Evolutionary conservation across 2,329 filamentous ascomycete species (phyloP).

Genomic region (Cercospora berteroae): DNA sequence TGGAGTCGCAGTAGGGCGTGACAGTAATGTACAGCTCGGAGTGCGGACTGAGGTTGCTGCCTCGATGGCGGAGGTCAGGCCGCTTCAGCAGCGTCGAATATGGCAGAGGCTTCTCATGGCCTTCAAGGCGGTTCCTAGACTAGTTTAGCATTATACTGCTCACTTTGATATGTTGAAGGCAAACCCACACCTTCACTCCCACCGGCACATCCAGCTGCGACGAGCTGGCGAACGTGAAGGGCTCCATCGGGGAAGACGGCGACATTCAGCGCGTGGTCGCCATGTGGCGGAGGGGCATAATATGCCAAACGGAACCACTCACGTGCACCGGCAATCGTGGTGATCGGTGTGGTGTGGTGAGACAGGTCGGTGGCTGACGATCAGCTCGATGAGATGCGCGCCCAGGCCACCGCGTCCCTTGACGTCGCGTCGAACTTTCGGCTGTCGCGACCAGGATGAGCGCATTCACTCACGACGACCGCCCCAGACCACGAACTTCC

Average conservation of each 20-base stretch:
- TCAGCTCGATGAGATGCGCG: not conserved
- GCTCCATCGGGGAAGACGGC: conserved; percentile 67
- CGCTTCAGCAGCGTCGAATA: conserved; percentile 75
- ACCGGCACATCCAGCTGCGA: conserved; percentile 74
- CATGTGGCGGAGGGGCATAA: not conserved
- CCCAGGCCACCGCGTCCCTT: conserved; percentile 2
- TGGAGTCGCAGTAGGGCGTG: conserved; percentile 94
- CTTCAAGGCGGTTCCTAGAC: conserved; percentile 65
- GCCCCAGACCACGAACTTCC: not conserved
- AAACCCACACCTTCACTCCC: conserved; percentile 60
- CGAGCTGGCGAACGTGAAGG: conserved; percentile 92
- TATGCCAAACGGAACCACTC: not conserved
- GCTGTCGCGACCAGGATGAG: conserved; percentile 4
- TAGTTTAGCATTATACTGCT: not conserved
- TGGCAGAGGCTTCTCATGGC: conserved; percentile 69
- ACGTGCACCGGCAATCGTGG: not conserved
- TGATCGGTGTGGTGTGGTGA: not conserved
- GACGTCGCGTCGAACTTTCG: conserved; percentile 5
- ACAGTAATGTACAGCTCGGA: conserved; percentile 92
- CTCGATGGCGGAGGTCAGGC: conserved; percentile 79
- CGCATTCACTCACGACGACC: not conserved
- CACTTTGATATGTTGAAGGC: conserved; percentile 11
- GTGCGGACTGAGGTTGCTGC: conserved; percentile 75
- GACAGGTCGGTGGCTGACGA: not conserved
- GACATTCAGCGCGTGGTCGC: not conserved